These are phyloP conservation scores for Ustilago sp. DNA, from an alignment of 1,284 basidiomycete species.

Conservation along the genomic window DNA sequence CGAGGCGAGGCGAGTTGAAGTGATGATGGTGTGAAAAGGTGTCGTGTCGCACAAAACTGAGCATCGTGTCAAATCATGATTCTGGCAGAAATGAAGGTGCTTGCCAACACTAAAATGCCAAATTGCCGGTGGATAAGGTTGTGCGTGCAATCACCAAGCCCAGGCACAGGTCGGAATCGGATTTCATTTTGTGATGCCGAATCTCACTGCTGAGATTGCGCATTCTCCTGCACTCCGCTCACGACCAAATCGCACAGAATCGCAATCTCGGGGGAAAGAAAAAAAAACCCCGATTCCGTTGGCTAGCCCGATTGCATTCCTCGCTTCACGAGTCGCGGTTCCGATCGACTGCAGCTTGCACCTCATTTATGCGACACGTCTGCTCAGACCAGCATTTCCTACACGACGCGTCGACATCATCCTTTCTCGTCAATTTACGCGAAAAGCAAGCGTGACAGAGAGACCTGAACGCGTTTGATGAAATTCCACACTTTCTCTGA, in stretches of 20 bases:
- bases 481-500: conserved; percentile 20
- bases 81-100: neutral
- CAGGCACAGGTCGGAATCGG: neutral
- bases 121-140: neutral
- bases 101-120: neutral
- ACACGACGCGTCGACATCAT: conserved; percentile 2
- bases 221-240: neutral
- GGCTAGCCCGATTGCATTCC: neutral
- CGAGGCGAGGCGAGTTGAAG: too few relatives aligned
- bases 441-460: conserved; percentile 10
- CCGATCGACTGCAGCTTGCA: neutral
- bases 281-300: neutral
- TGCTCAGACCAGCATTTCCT: neutral
- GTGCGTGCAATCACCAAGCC: neutral
- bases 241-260: neutral
- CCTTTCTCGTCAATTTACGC: conserved; percentile 24
- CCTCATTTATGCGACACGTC: conserved; percentile 44
- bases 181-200: neutral
- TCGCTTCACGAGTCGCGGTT: neutral
- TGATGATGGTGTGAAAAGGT: neutral
- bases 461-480: conserved; percentile 24
- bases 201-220: conserved; percentile 3
- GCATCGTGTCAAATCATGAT: neutral
- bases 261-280: neutral
- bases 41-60: neutral